Conservation (phyloP, 805 yeast species). For the Candida alai region DNA sequence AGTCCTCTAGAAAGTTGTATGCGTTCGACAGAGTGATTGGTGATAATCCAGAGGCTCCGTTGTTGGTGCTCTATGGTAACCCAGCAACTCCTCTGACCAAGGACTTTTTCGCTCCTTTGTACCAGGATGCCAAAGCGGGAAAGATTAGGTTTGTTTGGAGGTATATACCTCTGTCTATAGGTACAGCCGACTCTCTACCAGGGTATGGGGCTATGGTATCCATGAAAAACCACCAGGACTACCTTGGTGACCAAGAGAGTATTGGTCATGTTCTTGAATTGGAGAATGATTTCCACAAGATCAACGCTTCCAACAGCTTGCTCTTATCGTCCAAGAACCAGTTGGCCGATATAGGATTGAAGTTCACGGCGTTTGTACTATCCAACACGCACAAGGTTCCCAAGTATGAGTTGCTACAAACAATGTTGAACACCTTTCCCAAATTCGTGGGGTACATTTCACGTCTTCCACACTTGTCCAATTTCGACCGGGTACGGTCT, state of each 20-base stretch:
- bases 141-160: constrained; percentile 76
- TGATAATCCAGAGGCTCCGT: constrained; percentile 41
- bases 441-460: constrained; percentile 40
- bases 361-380: constrained; percentile 38
- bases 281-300: constrained; percentile 15
- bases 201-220: constrained; percentile 71
- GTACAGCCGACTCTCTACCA: constrained; percentile 28
- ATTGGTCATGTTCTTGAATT: constrained; percentile 3
- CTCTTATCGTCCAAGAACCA: constrained; percentile 25
- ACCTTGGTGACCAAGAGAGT: constrained; percentile 1
- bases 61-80: constrained; percentile 67
- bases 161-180: constrained; percentile 44
- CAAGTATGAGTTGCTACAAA: constrained; percentile 34
- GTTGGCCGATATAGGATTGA: constrained; percentile 34
- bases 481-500: constrained; percentile 19
- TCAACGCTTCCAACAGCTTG: constrained; percentile 19
- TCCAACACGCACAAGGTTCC: constrained; percentile 12
- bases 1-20: constrained; percentile 15
- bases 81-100: constrained; percentile 46
- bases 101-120: constrained; percentile 55
- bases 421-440: constrained; percentile 52
- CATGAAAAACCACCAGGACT: constrained; percentile 62
- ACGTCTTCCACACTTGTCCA: constrained; percentile 8
- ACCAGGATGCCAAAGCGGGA: constrained; percentile 55
- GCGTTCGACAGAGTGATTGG: constrained; percentile 71